These are phyloP conservation scores for Botryotinia globosa DNA, from an alignment of 2,329 filamentous ascomycete genomes.

Conservation along the genomic window DNA sequence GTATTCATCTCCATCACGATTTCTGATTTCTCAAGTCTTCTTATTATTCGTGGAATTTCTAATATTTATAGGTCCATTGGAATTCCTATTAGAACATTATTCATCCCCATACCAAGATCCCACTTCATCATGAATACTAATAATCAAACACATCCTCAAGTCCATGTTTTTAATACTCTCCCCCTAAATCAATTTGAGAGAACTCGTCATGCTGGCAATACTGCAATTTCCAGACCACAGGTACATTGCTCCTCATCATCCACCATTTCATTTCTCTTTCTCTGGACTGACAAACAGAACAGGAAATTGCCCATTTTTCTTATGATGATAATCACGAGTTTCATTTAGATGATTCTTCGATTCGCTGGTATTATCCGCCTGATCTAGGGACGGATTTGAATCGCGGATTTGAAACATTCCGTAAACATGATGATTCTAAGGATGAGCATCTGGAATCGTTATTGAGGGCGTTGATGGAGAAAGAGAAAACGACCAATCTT, in stretches of 20 bases:
- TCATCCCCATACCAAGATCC: not conserved
- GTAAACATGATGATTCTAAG: slow-evolving; percentile 74
- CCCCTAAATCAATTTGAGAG: slow-evolving; percentile 8
- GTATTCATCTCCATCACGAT: not conserved
- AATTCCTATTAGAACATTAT: not conserved
- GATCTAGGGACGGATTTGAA: slow-evolving; percentile 70
- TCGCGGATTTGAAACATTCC: slow-evolving; percentile 76
- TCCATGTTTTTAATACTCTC: slow-evolving; percentile 7
- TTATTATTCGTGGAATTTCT: not conserved
- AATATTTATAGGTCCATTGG: not conserved
- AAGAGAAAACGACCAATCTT: slow-evolving; percentile 61
- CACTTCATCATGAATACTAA: not conserved
- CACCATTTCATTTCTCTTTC: not conserved
- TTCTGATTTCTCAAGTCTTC: not conserved
- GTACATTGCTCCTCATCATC: slow-evolving; percentile 16
- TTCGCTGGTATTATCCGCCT: slow-evolving; percentile 87
- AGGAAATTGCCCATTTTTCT: slow-evolving; percentile 93
- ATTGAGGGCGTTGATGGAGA: slow-evolving; percentile 71
- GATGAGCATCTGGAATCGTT: slow-evolving; percentile 88
- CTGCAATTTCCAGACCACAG: slow-evolving; percentile 10
- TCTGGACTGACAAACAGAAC: not conserved
- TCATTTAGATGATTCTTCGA: slow-evolving; percentile 70
- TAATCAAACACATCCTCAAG: not conserved
- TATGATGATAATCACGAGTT: slow-evolving; percentile 83
- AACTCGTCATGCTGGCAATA: not conserved